phyloP scores from a whole-genome alignment of 2,329 filamentous ascomycete species.

The Falciphora oryzae region DNA sequence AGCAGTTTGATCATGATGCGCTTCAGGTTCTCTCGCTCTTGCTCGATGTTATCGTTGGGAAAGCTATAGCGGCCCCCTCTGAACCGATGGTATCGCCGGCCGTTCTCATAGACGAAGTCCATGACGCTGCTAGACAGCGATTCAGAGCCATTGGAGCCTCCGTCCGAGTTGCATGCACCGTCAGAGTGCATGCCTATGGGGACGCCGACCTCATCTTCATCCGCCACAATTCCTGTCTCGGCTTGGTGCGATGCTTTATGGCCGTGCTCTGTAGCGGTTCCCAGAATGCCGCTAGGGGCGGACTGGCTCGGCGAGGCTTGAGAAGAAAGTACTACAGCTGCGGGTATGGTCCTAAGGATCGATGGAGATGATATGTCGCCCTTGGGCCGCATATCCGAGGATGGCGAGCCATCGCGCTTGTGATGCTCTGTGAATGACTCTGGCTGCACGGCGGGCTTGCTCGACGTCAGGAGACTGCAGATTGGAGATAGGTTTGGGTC shows the following conservation, averaged over 20 bases:
- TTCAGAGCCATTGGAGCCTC: slow-evolving; percentile 17
- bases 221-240: slow-evolving; percentile 13
- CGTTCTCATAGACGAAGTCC: slow-evolving; percentile 22
- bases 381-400: too few species aligned
- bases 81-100: slow-evolving; percentile 23
- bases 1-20: slow-evolving; percentile 46
- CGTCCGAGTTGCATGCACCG: slow-evolving; percentile 13
- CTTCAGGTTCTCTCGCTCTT: slow-evolving; percentile 41
- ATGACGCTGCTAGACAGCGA: slow-evolving; percentile 20
- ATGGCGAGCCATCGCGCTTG: too few species aligned
- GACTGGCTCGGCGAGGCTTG: not conserved
- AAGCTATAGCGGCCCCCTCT: slow-evolving; percentile 21
- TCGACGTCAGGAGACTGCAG: too few species aligned
- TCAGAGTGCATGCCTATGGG: not conserved
- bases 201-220: slow-evolving; percentile 10
- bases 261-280: not conserved
- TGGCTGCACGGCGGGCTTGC: too few species aligned
- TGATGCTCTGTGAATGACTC: too few species aligned
- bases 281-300: too few species aligned
- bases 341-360: too few species aligned
- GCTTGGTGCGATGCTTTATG: slow-evolving; percentile 2
- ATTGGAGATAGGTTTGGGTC: too few species aligned
- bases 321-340: too few species aligned
- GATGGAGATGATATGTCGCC: too few species aligned
- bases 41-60: slow-evolving; percentile 37